These are phyloP conservation scores for Puccinia triticina DNA, from an alignment of 1,284 basidiomycete species.

Conservation along the genomic window DNA sequence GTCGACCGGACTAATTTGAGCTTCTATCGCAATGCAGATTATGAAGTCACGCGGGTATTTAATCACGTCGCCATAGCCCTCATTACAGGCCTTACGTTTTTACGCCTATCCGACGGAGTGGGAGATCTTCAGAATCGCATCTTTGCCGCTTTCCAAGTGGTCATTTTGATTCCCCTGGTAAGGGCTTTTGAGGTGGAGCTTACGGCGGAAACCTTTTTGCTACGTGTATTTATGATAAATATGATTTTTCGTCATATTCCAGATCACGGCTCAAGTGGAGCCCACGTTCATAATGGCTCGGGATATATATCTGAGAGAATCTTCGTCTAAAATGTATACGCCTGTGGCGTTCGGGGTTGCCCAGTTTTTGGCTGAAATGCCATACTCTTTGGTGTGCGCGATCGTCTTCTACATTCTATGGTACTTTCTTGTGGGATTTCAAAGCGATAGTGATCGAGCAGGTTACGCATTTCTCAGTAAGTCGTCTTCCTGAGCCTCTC, in stretches of 20 bases:
- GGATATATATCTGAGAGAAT: constrained; percentile 70
- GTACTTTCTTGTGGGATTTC: constrained; percentile 69
- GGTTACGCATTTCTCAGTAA: constrained; percentile 71
- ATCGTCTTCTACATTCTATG: constrained; percentile 73
- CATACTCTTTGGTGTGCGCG: constrained; percentile 71
- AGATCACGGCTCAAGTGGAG: constrained; percentile 78
- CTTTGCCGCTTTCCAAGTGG: constrained; percentile 66
- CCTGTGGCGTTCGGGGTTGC: constrained; percentile 79
- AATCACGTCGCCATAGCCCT: constrained; percentile 68
- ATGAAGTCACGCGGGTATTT: constrained; percentile 78
- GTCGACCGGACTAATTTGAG: constrained; percentile 73
- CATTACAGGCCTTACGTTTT: constrained; percentile 79
- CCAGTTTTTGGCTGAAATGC: constrained; percentile 79
- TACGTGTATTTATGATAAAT: constrained; percentile 57
- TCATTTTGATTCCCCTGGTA: constrained; percentile 33
- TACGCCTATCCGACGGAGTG: constrained; percentile 72
- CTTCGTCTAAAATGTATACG: constrained; percentile 70
- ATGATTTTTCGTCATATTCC: constrained; percentile 53
- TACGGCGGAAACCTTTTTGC: constrained; percentile 60
- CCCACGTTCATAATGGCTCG: constrained; percentile 83
- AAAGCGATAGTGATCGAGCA: constrained; percentile 62
- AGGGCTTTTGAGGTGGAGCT: constrained; percentile 64
- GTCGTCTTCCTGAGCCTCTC: neutral
- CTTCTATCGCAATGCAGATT: constrained; percentile 80
- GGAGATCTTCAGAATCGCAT: constrained; percentile 80